Conservation (phyloP, 2,329 filamentous ascomycete species). For the Ceratocystis destructans region DNA sequence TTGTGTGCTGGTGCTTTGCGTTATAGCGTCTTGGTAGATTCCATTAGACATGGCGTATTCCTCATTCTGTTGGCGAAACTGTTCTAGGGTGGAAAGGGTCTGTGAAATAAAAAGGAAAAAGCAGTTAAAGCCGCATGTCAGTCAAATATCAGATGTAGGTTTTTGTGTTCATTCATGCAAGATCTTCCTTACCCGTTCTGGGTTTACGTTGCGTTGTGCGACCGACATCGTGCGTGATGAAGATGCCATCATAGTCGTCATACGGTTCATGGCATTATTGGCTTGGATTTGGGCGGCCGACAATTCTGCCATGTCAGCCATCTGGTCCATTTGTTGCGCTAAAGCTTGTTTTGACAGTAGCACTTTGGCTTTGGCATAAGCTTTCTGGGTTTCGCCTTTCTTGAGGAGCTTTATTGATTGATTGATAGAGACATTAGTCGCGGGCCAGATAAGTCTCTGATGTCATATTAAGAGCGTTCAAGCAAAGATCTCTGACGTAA, state of each 20-base stretch:
- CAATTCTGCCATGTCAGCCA: slow-evolving; percentile 50
- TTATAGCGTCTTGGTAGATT: slow-evolving; percentile 78
- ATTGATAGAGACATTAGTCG: neutral
- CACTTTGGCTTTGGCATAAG: slow-evolving; percentile 50
- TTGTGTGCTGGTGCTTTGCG: slow-evolving; percentile 58
- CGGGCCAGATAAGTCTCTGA: neutral
- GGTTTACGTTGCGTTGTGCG: slow-evolving; percentile 45
- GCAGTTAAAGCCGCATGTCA: neutral
- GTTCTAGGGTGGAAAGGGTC: slow-evolving; percentile 47
- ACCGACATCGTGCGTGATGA: slow-evolving; percentile 44
- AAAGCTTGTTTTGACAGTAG: slow-evolving; percentile 48
- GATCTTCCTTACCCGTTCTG: slow-evolving; percentile 36
- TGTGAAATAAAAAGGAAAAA: slow-evolving; percentile 20
- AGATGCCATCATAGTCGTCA: slow-evolving; percentile 50
- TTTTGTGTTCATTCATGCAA: neutral
- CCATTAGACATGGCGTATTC: slow-evolving; percentile 51
- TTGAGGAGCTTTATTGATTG: slow-evolving; percentile 38
- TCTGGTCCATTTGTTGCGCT: slow-evolving; percentile 49
- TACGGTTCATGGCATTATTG: slow-evolving; percentile 51
- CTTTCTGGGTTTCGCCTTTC: slow-evolving; percentile 49
- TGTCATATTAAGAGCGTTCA: neutral
- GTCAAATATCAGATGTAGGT: neutral
- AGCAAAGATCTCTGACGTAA: neutral
- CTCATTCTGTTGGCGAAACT: slow-evolving; percentile 49
- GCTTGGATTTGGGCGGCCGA: slow-evolving; percentile 48